These are phyloP conservation scores for Talaromyces islandicus DNA, from an alignment of 2,329 filamentous ascomycete species.

Conservation along the genomic window DNA sequence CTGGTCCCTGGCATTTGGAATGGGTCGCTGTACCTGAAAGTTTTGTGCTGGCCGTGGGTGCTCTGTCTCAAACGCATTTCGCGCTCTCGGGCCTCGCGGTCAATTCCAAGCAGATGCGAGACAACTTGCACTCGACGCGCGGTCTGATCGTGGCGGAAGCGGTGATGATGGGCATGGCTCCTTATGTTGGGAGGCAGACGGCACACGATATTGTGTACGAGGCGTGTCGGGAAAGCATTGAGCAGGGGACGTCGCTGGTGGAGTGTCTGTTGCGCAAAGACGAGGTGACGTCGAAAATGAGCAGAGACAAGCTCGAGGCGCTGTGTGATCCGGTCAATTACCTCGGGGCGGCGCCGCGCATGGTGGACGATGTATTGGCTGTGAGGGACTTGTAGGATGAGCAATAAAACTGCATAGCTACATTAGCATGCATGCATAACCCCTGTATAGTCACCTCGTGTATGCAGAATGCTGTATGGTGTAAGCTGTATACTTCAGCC, in stretches of 20 bases:
- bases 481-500: no score
- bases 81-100: conserved; percentile 48
- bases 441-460: no score
- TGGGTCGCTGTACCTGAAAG: conserved; percentile 52
- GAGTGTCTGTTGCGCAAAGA: conserved; percentile 36
- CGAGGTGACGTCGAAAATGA: conserved; percentile 39
- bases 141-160: conserved; percentile 54
- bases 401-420: background rate
- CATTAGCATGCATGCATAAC: background rate
- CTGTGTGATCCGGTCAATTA: conserved; percentile 52
- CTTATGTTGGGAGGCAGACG: conserved; percentile 45
- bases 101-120: conserved; percentile 43
- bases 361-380: conserved; percentile 29
- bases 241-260: conserved; percentile 37
- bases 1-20: conserved; percentile 55
- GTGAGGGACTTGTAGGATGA: background rate
- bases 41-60: conserved; percentile 49
- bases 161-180: conserved; percentile 57
- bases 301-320: conserved; percentile 44
- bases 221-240: conserved; percentile 47
- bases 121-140: conserved; percentile 46
- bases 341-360: conserved; percentile 24
- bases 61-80: conserved; percentile 50
- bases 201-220: conserved; percentile 54
- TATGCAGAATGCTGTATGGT: background rate